A percentile compares a stretch with the other conserved stretches of the same genome.
These are phyloP conservation scores for Alliaria petiolata DNA, from an alignment of 345 rosid species.

Conservation along the genomic window DNA sequence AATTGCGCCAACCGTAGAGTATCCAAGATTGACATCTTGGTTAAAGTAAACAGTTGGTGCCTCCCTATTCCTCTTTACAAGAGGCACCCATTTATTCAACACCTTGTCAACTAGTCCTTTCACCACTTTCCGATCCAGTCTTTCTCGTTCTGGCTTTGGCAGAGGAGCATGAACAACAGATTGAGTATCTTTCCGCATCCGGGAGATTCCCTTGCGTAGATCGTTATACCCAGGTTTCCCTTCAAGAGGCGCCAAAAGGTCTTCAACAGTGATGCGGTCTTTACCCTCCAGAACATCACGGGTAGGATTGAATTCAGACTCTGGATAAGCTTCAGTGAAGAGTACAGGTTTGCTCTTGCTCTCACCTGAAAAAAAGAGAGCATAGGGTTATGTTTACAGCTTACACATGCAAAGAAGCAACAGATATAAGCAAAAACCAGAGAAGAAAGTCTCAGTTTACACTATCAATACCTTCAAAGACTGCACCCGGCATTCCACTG, in stretches of 20 bases:
- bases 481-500: constrained; percentile 82
- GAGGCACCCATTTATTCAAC: constrained; percentile 69
- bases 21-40: constrained; percentile 62
- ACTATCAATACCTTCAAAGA: constrained; percentile 56
- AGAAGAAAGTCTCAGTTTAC: background rate
- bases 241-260: constrained; percentile 63
- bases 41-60: constrained; percentile 74
- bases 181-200: constrained; percentile 45
- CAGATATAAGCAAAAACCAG: background rate
- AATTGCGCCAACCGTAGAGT: constrained; percentile 90
- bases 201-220: constrained; percentile 49
- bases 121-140: constrained; percentile 70
- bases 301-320: constrained; percentile 86
- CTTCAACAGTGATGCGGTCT: constrained; percentile 52
- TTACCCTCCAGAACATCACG: constrained; percentile 77
- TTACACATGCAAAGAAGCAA: background rate
- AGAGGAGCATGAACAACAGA: constrained; percentile 72
- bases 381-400: background rate
- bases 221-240: constrained; percentile 57
- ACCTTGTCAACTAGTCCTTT: constrained; percentile 56
- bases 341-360: constrained; percentile 48
- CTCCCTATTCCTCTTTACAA: constrained; percentile 82
- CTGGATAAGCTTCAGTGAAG: constrained; percentile 74
- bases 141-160: constrained; percentile 64
- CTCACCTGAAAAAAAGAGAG: constrained; percentile 42